A percentile compares a stretch with the other conserved stretches of the same genome.
phyloP scores from a whole-genome alignment of 1,284 basidiomycete species.

The Boletus albobrunnescens region DNA sequence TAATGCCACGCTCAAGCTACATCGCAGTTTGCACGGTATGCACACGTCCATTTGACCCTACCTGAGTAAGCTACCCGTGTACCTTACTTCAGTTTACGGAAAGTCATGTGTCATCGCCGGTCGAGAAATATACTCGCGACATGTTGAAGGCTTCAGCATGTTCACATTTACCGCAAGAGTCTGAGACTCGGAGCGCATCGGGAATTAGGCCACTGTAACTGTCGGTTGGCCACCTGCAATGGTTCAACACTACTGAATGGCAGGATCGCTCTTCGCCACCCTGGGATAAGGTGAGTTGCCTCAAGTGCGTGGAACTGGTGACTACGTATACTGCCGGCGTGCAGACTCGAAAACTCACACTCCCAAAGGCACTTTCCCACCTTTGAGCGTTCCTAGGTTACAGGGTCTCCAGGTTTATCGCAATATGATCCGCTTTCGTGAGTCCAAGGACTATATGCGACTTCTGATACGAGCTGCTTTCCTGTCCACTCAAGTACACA shows the following conservation, averaged over 20 bases:
- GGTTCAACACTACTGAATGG: background rate
- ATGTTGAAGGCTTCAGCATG: background rate
- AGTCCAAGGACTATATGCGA: constrained; percentile 2
- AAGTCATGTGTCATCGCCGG: constrained; percentile 1
- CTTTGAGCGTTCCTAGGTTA: constrained; percentile 18
- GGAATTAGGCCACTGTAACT: background rate
- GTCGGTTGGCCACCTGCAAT: background rate
- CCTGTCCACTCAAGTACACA: background rate
- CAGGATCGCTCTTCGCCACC: background rate
- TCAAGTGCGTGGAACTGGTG: background rate
- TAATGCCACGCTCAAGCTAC: constrained; percentile 3
- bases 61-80: constrained; percentile 1
- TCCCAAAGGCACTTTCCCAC: constrained; percentile 8
- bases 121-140: no score
- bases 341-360: background rate
- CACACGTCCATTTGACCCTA: constrained; percentile 8
- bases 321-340: background rate
- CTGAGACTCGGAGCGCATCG: background rate
- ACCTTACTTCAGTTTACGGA: constrained; percentile 12
- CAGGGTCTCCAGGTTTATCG: constrained; percentile 3
- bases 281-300: constrained; percentile 1
- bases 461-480: constrained; percentile 2
- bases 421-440: constrained; percentile 3
- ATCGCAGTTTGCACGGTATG: constrained; percentile 8
- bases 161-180: constrained; percentile 1